Conservation (phyloP, 2,329 filamentous ascomycete species). For the Dactylellina parvicollis region DNA sequence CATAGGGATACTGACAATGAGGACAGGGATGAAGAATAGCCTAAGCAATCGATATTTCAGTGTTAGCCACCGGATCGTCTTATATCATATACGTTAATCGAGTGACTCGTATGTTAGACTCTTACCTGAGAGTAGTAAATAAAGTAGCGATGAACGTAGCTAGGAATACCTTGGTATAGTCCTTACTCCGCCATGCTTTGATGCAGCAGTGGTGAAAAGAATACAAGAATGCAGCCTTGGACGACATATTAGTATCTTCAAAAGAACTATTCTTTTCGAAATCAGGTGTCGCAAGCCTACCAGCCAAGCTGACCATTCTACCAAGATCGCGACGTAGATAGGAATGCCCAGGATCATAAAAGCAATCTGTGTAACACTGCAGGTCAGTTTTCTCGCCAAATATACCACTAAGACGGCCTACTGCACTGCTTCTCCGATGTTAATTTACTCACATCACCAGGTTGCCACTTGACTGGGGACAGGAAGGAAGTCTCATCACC, state of each 20-base stretch:
- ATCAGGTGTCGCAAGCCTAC: slow-evolving; percentile 34
- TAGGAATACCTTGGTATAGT: slow-evolving; percentile 81
- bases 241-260: slow-evolving; percentile 3
- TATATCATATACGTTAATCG: not conserved
- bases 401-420: not conserved
- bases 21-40: slow-evolving; percentile 86
- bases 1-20: slow-evolving; percentile 90
- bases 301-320: slow-evolving; percentile 96
- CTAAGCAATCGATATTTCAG: slow-evolving; percentile 67
- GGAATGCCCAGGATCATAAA: slow-evolving; percentile 20
- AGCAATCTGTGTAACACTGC: slow-evolving; percentile 28
- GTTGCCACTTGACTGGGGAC: slow-evolving; percentile 9
- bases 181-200: slow-evolving; percentile 89
- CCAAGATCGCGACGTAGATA: slow-evolving; percentile 61
- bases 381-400: not conserved
- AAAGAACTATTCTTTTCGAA: not conserved
- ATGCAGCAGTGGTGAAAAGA: slow-evolving; percentile 69
- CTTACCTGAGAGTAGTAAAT: slow-evolving; percentile 80
- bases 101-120: slow-evolving; percentile 21
- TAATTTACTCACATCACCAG: slow-evolving; percentile 27
- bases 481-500: not conserved
- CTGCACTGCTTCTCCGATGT: not conserved
- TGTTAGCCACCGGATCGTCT: not conserved
- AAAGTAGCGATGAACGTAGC: slow-evolving; percentile 77
- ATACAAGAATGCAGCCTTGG: slow-evolving; percentile 81